Evolutionary conservation across 73 alveolate species (phyloP).

Genomic region (Paramecium sexaurelia): DNA sequence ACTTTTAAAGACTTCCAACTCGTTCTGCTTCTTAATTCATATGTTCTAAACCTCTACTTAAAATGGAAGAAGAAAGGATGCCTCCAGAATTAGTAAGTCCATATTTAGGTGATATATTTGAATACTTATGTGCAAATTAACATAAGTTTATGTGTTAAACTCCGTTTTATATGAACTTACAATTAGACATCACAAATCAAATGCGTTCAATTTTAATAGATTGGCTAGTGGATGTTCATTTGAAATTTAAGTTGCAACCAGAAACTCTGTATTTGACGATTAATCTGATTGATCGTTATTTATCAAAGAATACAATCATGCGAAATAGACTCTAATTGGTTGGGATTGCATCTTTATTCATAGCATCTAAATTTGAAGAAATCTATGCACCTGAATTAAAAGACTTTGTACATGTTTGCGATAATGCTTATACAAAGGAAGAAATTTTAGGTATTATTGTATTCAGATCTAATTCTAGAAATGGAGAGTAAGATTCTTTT

Average conservation of each 20-base stretch:
- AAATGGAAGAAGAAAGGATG: neutral
- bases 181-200: conserved; percentile 77
- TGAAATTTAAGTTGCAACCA: conserved; percentile 79
- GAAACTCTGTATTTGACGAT: conserved; percentile 83
- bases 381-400: conserved; percentile 81
- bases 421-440: conserved; percentile 94
- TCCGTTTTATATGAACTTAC: conserved; percentile 27
- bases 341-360: conserved; percentile 63
- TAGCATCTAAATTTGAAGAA: conserved; percentile 74
- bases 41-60: neutral
- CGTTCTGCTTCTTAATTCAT: conserved; percentile 11
- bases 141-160: neutral
- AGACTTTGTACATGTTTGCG: conserved; percentile 94
- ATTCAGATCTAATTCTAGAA: conserved; percentile 39
- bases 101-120: conserved; percentile 13
- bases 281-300: conserved; percentile 79
- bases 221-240: conserved; percentile 87
- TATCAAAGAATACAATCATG: conserved; percentile 70
- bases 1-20: neutral
- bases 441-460: conserved; percentile 72
- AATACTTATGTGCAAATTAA: neutral
- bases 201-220: conserved; percentile 81
- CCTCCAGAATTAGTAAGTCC: conserved; percentile 8
- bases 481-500: conserved; percentile 89
- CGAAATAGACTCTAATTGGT: conserved; percentile 53